phyloP scores from a whole-genome alignment of 495 filamentous ascomycete species.

The Penicillium psychrofluorescens region DNA sequence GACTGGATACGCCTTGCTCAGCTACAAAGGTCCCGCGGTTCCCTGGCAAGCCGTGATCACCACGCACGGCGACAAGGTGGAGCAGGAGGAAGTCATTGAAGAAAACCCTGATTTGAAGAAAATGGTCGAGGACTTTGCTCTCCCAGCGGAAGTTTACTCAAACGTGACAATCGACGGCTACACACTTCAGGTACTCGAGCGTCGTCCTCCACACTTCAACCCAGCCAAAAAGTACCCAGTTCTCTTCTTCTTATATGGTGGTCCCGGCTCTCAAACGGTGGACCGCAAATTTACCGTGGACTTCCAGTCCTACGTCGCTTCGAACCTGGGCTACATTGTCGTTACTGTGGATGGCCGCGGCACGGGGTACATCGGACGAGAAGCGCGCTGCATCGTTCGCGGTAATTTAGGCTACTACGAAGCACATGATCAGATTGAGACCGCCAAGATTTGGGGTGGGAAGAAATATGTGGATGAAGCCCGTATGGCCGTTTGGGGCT shows the following conservation, averaged over 20 bases:
- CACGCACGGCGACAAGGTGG: conserved; percentile 59
- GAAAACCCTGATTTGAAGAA: conserved; percentile 63
- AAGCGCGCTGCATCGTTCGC: conserved; percentile 72
- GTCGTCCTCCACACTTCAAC: conserved; percentile 86
- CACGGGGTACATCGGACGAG: conserved; percentile 83
- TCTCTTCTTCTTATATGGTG: conserved; percentile 87
- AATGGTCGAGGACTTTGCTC: conserved; percentile 64
- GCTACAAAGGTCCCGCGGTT: conserved; percentile 76
- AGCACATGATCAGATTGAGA: conserved; percentile 82
- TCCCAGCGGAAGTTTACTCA: conserved; percentile 78
- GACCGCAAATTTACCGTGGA: conserved; percentile 75
- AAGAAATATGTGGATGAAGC: conserved; percentile 79
- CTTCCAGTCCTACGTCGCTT: conserved; percentile 86
- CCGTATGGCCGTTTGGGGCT: conserved; percentile 92
- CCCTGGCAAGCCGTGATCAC: conserved; percentile 90
- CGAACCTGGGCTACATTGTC: conserved; percentile 84
- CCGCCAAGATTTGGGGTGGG: conserved; percentile 75
- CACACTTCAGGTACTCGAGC: conserved; percentile 79
- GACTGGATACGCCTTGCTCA: conserved; percentile 72
- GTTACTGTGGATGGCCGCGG: conserved; percentile 92
- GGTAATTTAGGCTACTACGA: conserved; percentile 82
- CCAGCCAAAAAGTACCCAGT: conserved; percentile 82
- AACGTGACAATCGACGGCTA: conserved; percentile 76
- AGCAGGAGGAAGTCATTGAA: conserved; percentile 64
- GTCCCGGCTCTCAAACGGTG: conserved; percentile 83